Base-by-base conservation (phyloP, 2,329 filamentous ascomycete genomes). In the Coleophoma cylindrospora region DNA sequence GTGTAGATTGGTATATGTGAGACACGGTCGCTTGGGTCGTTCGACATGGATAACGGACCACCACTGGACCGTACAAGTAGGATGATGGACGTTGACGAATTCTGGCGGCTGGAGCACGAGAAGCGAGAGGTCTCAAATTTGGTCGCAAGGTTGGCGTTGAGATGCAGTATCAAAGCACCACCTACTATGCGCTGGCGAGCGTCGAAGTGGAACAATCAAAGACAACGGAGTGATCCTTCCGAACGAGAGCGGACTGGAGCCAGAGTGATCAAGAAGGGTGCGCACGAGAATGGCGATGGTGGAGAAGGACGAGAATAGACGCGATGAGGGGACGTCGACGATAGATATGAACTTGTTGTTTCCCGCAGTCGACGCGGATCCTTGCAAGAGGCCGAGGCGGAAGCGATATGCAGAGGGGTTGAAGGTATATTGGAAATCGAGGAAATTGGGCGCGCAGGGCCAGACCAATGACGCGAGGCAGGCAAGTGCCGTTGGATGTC, bases 11-110 rank as follows among this genome's bases (percentile, higher is more conserved):
- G 45, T 49, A 52, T 43, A 51, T 50, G 50, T 55, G 54, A 61
- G 55, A 59, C 56, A 52, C 47, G 47, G 53, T 55, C 50, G 57
- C 54, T 60, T 58, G 55, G 56, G 46, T 48, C 53, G 50, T 54
- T 55, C 44, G 41, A 56, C 56, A 59, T 61, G 57, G 56, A 57
- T 59, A 36, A 36, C 56, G 58, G 57, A 38, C 38, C 38, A 41
- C 47, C 57, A 57, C 60, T 60, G 59, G 15, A 44, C 19, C 41
- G 19, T 48, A 44, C 43, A 48, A 56, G 47, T n/a, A 27, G 49
- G 47, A 48, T n/a, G 44, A 37, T 33, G 49, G 53, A 27, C 27
- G 27, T 27, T 27, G 27, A 27, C 27, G 27, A 27, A 27, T 8
- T 27, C 27, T 27, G 9, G 27, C 27, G 27, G 27, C 27, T 27